Evolutionary conservation across 352 stramenopile species (phyloP), one percentile per base, ranked within the genome.

Genomic region (Globisporangium abappressorium): DNA sequence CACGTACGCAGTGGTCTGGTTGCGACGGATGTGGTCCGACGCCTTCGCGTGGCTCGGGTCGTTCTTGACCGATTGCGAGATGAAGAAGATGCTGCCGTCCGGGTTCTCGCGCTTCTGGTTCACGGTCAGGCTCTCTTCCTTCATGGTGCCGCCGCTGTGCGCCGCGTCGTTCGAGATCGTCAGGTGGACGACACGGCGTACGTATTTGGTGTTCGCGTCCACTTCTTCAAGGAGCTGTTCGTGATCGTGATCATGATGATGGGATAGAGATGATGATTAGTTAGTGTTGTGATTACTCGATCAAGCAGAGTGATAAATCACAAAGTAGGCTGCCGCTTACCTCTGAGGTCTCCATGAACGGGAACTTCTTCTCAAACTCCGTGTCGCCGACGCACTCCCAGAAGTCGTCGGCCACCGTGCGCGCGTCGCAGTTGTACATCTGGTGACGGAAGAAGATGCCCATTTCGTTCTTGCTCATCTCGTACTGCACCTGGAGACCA

Each of bases 391-490:
- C 70, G 22, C 85, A 80, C 5, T 86, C 78, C 88, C 88, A 96
- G n/a, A 96, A 70, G 60, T 94, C 84, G 43, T 91, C 85, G 62
- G 90, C 80, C 26, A 93, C 78, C 33, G 75, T 58, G n/a, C 57
- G 81, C 49, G 86, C 77, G 65, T 91, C 87, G 68, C 86, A 89
- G 62, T 89, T 88, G 70, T 91, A 93, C 15, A 96, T 77, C 67
- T 92, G 84, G 64, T 94, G 86, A 34, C 87, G 85, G 74, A 94
- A 94, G 68, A 89, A 96, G 65, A 96, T 93, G 22, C 81, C 79
- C 85, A 94, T 91, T 65, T 93, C 86, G 55, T 92, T 85, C 72
- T 94, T 93, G 65, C 77, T 84, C 78, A 94, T 93, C 51, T 96
- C 88, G 66, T 96, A 96, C 73, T 96, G 88, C 47, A 96, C 88